Evolutionary conservation across 108 stramenopile species (phyloP).

Genomic region (Epipyxis sp.): DNA sequence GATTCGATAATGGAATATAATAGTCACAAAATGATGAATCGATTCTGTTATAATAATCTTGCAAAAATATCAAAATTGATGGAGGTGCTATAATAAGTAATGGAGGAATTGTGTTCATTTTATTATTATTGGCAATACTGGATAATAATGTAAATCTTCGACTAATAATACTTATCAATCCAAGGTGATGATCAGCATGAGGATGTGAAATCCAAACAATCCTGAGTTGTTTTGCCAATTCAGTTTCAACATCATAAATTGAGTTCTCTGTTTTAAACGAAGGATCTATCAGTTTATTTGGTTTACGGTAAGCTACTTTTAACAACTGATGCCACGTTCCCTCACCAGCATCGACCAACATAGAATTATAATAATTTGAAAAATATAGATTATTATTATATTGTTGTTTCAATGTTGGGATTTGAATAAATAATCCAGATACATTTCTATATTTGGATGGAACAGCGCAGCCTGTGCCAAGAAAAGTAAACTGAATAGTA

Average conservation of each 20-base stretch:
- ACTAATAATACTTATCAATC: conserved; percentile 72
- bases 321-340: conserved; percentile 83
- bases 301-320: not conserved
- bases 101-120: conserved; percentile 55
- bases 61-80: conserved; percentile 66
- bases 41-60: too few species aligned
- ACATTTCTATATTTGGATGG: conserved; percentile 97
- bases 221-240: conserved; percentile 50
- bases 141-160: too few species aligned
- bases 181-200: conserved; percentile 96
- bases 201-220: conserved; percentile 93
- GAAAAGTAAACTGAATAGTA: conserved; percentile 62
- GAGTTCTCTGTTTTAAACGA: too few species aligned
- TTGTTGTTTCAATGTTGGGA: conserved; percentile 14
- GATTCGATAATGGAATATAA: too few species aligned
- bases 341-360: conserved; percentile 89
- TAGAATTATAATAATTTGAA: conserved; percentile 48
- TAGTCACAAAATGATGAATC: too few species aligned
- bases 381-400: not conserved
- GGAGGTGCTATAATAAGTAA: conserved; percentile 78
- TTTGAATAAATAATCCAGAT: conserved; percentile 76
- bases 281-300: conserved; percentile 23
- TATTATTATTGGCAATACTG: too few species aligned
- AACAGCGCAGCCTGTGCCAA: conserved; percentile 93
- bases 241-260: conserved; percentile 16